Evolutionary conservation across 208 protist genomes (phyloP), one percentile per base, ranked within the genome.

Genomic region (Acanthamoeba royreba): DNA sequence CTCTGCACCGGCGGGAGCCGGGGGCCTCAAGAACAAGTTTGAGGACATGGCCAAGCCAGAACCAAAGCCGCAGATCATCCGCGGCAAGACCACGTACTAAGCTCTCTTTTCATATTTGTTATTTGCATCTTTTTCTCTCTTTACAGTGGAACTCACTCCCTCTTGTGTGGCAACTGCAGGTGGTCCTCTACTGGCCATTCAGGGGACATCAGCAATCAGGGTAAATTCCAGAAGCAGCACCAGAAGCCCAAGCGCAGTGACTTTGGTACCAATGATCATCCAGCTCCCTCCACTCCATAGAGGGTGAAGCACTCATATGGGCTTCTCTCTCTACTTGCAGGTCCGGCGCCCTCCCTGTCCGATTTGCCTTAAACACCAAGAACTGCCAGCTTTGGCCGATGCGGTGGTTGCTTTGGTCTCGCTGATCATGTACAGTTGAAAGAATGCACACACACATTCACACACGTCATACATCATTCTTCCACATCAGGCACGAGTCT

Each of bases 11-110:
- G 79, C 79, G 3, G 28, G 47, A 17, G 79, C 79, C 0, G 53
- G 53, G 8, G 72, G 85, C 35, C 49, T 91, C 31, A 91, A 91
- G 58, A 72, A 72, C 85, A 91, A 91, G 85, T 91, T 91, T 43
- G 85, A 91, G n/a, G 85, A 91, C 9, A 9, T 91, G 7, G 85
- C 53, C 46, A 88, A 88, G 35, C 79, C 79, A 13, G 46, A 53
- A 3, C 79, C 79, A 42, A 88, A 88, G 35, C 79, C 79, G 17
- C 79, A 88, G 46, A 88, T 88, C 47, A 88, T 88, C 79, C 52
- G 61, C 33, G 79, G 79, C 79, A 88, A 88, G 49, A 88, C 79
- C 42, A 88, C 79, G 79, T 88, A 88, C 38, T 42, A 13, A 22
- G 22, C 17, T 45, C 22, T 42, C 40, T 45, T 35, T 28, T 28